These are phyloP conservation scores for Agaricus subrufescens DNA, from an alignment of 768 basidiomycete species.

Conservation along the genomic window DNA sequence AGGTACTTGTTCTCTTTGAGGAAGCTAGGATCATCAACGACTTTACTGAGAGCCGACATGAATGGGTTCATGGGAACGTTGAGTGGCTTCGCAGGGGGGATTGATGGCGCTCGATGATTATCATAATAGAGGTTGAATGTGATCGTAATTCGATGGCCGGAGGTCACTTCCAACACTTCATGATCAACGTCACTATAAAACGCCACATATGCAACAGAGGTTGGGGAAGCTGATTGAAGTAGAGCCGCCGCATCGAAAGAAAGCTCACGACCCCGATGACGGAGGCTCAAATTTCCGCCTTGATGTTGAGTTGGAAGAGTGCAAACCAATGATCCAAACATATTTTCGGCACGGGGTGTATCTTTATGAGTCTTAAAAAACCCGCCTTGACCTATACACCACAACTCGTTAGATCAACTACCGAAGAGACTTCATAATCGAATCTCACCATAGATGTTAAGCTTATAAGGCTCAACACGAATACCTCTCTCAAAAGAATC, in stretches of 20 bases:
- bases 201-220: constrained; percentile 25
- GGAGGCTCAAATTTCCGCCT: constrained; percentile 39
- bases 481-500: constrained; percentile 12
- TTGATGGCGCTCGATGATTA: background rate
- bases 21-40: constrained; percentile 21
- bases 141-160: constrained; percentile 35
- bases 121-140: constrained; percentile 37
- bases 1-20: constrained; percentile 28
- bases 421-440: no score
- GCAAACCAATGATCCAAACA: constrained; percentile 51
- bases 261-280: constrained; percentile 26
- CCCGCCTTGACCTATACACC: constrained; percentile 27
- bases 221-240: constrained; percentile 17
- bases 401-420: background rate
- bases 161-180: constrained; percentile 28
- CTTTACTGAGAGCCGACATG: constrained; percentile 16
- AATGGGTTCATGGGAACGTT: constrained; percentile 9
- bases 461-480: constrained; percentile 27
- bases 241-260: constrained; percentile 25
- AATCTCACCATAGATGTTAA: constrained; percentile 33
- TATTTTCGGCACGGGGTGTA: constrained; percentile 35
- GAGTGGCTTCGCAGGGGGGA: background rate
- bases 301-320: constrained; percentile 43
- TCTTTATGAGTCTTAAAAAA: constrained; percentile 51
- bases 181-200: constrained; percentile 38